A percentile compares a stretch with the other conserved stretches of the same genome.
Evolutionary conservation across 371 early-diverging fungal genomes (phyloP).

Genomic region (Haplosporangium sp.): DNA sequence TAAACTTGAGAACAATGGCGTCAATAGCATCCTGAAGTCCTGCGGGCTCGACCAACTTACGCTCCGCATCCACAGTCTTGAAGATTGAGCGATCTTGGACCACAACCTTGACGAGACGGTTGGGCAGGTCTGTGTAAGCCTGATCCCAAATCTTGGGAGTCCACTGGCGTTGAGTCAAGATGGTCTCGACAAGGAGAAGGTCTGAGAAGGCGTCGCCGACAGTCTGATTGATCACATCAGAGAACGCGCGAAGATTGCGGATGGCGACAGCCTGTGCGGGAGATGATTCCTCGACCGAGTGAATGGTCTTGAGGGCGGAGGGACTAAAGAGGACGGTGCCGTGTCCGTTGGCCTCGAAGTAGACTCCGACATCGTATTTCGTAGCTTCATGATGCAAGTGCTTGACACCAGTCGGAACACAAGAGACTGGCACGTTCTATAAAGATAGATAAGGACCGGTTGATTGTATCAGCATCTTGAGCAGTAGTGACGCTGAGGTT

Average conservation of each 20-base stretch:
- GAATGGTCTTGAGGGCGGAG: conserved; percentile 81
- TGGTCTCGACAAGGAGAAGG: conserved; percentile 95
- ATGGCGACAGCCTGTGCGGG: conserved; percentile 86
- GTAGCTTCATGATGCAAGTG: conserved; percentile 98
- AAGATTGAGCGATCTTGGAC: conserved; percentile 90
- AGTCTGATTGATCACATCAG: conserved; percentile 96
- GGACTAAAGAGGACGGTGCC: conserved; percentile 98
- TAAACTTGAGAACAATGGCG: conserved; percentile 81
- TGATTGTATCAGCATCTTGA: background rate
- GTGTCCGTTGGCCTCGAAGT: conserved; percentile 99
- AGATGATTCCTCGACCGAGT: conserved; percentile 71
- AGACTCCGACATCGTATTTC: conserved; percentile 98
- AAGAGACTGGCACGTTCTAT: conserved; percentile 92
- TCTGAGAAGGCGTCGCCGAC: conserved; percentile 99
- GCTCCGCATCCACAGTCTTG: conserved; percentile 96
- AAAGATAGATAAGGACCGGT: conserved; percentile 11
- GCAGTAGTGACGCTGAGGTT: too few species aligned
- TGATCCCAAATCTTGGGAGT: conserved; percentile 89
- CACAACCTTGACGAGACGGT: conserved; percentile 95
- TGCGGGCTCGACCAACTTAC: conserved; percentile 86
- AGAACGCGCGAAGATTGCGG: conserved; percentile 80
- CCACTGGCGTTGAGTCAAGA: conserved; percentile 86
- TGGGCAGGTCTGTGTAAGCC: conserved; percentile 95
- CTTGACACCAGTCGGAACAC: conserved; percentile 99
- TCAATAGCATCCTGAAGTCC: conserved; percentile 94